Conservation (phyloP, 768 basidiomycete species). For the Tremella yokohamensis region DNA sequence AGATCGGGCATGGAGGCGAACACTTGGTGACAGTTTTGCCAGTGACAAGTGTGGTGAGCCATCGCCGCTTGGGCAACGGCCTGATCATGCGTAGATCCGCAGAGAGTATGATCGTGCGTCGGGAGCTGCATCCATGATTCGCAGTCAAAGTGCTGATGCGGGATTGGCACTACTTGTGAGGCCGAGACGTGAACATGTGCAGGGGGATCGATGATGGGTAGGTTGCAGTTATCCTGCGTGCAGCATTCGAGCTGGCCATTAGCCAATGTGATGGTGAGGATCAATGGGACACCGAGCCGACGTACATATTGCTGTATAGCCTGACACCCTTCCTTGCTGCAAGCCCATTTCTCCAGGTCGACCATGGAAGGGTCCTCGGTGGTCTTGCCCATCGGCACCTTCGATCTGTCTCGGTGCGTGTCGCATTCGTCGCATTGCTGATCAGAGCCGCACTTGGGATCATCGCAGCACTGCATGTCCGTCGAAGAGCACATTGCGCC, state of each 20-base stretch:
- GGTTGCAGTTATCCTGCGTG: constrained; percentile 27
- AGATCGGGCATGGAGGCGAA: constrained; percentile 70
- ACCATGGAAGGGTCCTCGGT: background rate
- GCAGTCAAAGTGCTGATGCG: constrained; percentile 3
- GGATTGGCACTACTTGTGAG: background rate
- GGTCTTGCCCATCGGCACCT: too few species aligned
- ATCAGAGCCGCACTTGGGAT: constrained; percentile 10
- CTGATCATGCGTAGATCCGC: constrained; percentile 2
- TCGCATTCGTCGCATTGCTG: constrained; percentile 1
- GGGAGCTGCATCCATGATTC: background rate
- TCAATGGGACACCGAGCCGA: background rate
- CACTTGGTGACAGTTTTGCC: constrained; percentile 63
- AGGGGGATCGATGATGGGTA: constrained; percentile 27
- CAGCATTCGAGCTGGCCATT: constrained; percentile 31
- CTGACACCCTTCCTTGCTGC: constrained; percentile 40
- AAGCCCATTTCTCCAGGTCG: constrained; percentile 40
- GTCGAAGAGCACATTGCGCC: background rate
- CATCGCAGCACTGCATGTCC: constrained; percentile 26
- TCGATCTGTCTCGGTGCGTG: too few species aligned
- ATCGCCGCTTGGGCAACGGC: background rate
- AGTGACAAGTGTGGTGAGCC: constrained; percentile 62
- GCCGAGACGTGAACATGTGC: constrained; percentile 2
- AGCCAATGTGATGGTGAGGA: background rate
- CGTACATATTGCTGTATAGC: constrained; percentile 43
- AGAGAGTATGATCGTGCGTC: constrained; percentile 10